Conservation (phyloP, 2,329 filamentous ascomycete genomes). For the Penicillium sp. region DNA sequence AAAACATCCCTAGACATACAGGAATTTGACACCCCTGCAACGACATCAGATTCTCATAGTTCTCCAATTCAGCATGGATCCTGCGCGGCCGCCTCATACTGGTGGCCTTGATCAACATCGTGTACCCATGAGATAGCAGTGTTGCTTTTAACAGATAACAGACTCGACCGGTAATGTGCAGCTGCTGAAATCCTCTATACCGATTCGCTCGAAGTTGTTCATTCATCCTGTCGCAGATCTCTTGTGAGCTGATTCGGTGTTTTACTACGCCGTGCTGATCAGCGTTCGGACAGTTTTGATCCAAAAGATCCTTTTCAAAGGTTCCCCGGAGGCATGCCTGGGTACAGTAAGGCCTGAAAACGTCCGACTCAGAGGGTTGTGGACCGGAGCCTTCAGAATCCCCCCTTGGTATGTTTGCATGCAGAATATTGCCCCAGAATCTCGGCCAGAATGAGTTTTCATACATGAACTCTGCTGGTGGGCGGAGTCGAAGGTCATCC, state of each 20-base stretch:
- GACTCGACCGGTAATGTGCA: slow-evolving; percentile 28
- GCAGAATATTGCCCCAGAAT: background rate
- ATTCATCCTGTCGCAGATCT: slow-evolving; percentile 23
- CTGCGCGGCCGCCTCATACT: slow-evolving; percentile 17
- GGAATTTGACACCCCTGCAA: slow-evolving; percentile 29
- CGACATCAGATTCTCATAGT: slow-evolving; percentile 24
- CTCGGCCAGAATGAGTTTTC: background rate
- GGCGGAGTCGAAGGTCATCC: background rate
- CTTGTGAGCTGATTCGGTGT: slow-evolving; percentile 29
- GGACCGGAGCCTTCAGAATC: too few relatives aligned
- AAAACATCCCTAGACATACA: slow-evolving; percentile 28
- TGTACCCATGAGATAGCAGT: slow-evolving; percentile 30
- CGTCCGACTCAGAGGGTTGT: background rate
- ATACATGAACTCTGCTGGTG: background rate
- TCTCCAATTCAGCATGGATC: slow-evolving; percentile 25
- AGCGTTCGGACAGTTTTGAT: slow-evolving; percentile 38
- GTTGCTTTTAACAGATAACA: slow-evolving; percentile 32
- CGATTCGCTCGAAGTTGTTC: slow-evolving; percentile 20
- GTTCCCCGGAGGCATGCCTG: slow-evolving; percentile 25
- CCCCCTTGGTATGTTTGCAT: slow-evolving; percentile 10
- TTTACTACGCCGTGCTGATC: slow-evolving; percentile 22
- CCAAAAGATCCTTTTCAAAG: slow-evolving; percentile 19
- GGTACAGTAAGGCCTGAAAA: slow-evolving; percentile 21
- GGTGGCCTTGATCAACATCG: slow-evolving; percentile 31
- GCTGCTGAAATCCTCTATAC: slow-evolving; percentile 24